Conservation (phyloP, 345 rosid genomes). For the Euclidium syriacum region DNA sequence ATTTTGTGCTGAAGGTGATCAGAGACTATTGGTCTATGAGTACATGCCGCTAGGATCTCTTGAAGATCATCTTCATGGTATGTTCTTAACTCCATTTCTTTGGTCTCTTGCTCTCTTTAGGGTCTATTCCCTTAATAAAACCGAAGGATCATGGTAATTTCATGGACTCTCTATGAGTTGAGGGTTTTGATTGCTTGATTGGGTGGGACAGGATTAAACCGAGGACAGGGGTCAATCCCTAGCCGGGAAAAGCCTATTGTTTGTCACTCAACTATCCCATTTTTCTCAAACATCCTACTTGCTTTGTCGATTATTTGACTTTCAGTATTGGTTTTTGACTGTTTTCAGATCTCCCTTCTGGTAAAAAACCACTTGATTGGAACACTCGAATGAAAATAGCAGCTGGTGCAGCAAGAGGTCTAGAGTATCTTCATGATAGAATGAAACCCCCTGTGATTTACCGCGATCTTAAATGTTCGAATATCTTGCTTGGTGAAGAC, state of each 20-base stretch:
- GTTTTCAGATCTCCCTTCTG: slow-evolving; percentile 47
- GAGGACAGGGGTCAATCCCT: not conserved
- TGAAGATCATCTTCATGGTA: slow-evolving; percentile 83
- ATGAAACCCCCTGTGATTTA: slow-evolving; percentile 78
- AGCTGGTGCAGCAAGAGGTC: slow-evolving; percentile 83
- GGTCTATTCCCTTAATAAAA: not conserved
- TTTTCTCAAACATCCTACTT: not conserved
- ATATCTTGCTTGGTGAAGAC: slow-evolving; percentile 72
- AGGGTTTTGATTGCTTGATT: slow-evolving; percentile 10
- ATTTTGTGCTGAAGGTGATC: slow-evolving; percentile 85
- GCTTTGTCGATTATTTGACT: not conserved
- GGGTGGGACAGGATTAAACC: slow-evolving; percentile 9
- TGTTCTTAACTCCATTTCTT: not conserved
- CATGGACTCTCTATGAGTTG: not conserved
- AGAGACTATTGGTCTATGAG: slow-evolving; percentile 80
- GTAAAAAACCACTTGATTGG: slow-evolving; percentile 64
- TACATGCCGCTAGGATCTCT: slow-evolving; percentile 84
- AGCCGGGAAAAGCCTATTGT: not conserved
- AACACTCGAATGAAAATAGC: slow-evolving; percentile 80
- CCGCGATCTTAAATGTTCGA: slow-evolving; percentile 86
- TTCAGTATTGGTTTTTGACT: not conserved
- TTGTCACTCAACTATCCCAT: not conserved
- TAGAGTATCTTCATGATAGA: slow-evolving; percentile 78
- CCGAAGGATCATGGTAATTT: slow-evolving; percentile 3
- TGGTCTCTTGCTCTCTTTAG: not conserved